A percentile compares a stretch with the other conserved stretches of the same genome.
Conservation (phyloP, 495 filamentous ascomycete species). For the Daldinia caldariorum region DNA sequence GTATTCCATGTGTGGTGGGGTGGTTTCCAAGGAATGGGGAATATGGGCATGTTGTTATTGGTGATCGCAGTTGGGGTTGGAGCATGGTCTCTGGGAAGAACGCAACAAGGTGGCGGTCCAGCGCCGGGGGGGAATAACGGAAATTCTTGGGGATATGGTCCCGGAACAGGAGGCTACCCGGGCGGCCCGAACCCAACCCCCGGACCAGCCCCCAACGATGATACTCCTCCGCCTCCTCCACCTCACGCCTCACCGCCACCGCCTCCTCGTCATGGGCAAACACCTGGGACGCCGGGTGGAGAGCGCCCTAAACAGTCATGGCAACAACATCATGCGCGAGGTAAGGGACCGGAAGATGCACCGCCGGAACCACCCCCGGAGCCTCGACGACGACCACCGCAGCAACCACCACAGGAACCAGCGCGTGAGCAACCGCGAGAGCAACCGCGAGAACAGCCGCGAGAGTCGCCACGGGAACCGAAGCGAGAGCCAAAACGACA, state of each 20-base stretch:
- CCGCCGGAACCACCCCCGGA: conserved; percentile 12
- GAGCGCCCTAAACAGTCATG: conserved; percentile 55
- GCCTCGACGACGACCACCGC: conserved; percentile 12
- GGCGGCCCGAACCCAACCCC: conserved; percentile 34
- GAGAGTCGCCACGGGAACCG: neutral
- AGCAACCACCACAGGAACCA: conserved; percentile 26
- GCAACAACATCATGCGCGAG: conserved; percentile 53
- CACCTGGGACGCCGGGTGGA: conserved; percentile 42
- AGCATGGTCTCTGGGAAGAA: conserved; percentile 77
- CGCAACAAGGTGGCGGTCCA: conserved; percentile 62
- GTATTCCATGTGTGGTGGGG: conserved; percentile 73
- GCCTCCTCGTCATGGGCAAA: conserved; percentile 50
- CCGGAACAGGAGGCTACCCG: conserved; percentile 39
- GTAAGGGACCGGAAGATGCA: conserved; percentile 32
- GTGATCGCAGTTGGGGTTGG: conserved; percentile 74
- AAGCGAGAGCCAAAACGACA: neutral
- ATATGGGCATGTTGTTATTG: conserved; percentile 68
- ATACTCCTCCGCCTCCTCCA: conserved; percentile 53
- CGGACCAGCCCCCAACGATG: conserved; percentile 49
- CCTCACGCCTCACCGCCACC: conserved; percentile 50
- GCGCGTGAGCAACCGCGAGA: conserved; percentile 7
- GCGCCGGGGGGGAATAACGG: conserved; percentile 47
- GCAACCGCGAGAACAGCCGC: neutral
- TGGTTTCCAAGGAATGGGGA: conserved; percentile 68
- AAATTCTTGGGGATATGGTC: conserved; percentile 40